Conservation (phyloP, 768 basidiomycete genomes). For the Termitomyces sp. region DNA sequence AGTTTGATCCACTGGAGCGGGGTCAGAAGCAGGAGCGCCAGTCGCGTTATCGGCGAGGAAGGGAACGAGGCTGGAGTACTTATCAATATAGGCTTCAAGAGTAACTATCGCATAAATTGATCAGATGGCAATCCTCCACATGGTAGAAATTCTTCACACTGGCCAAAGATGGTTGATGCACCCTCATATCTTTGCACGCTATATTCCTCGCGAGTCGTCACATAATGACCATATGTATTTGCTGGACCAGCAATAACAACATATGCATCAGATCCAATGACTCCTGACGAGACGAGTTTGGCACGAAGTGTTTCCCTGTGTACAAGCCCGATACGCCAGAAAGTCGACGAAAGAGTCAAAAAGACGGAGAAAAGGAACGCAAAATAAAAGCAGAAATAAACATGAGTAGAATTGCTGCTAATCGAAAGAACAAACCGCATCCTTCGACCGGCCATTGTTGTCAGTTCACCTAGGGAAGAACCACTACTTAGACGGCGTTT, state of each 20-base stretch:
- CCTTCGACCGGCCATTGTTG: slow-evolving; percentile 79
- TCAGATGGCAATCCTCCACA: slow-evolving; percentile 2
- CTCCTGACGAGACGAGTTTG: slow-evolving; percentile 57
- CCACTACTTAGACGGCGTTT: too few relatives aligned
- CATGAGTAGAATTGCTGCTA: slow-evolving; percentile 14
- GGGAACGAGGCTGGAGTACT: slow-evolving; percentile 65
- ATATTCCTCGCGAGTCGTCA: slow-evolving; percentile 73
- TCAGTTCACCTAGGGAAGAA: slow-evolving; percentile 53
- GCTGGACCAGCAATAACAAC: slow-evolving; percentile 79
- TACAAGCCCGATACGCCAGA: not conserved
- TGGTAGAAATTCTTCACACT: slow-evolving; percentile 42
- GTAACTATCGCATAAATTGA: slow-evolving; percentile 43
- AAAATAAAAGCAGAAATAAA: slow-evolving; percentile 15
- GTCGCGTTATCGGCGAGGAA: slow-evolving; percentile 43
- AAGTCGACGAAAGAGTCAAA: slow-evolving; percentile 5
- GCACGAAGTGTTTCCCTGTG: slow-evolving; percentile 65
- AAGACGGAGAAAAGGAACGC: not conserved
- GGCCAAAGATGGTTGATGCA: slow-evolving; percentile 76
- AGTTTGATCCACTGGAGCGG: slow-evolving; percentile 63
- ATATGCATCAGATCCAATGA: slow-evolving; percentile 66
- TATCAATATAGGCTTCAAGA: slow-evolving; percentile 75
- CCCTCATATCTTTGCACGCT: slow-evolving; percentile 77
- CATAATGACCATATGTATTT: slow-evolving; percentile 75
- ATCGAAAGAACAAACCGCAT: slow-evolving; percentile 44
- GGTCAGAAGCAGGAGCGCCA: slow-evolving; percentile 54